Base-by-base conservation (phyloP, 2,329 filamentous ascomycete genomes). In the Paecilomyces niveus region DNA sequence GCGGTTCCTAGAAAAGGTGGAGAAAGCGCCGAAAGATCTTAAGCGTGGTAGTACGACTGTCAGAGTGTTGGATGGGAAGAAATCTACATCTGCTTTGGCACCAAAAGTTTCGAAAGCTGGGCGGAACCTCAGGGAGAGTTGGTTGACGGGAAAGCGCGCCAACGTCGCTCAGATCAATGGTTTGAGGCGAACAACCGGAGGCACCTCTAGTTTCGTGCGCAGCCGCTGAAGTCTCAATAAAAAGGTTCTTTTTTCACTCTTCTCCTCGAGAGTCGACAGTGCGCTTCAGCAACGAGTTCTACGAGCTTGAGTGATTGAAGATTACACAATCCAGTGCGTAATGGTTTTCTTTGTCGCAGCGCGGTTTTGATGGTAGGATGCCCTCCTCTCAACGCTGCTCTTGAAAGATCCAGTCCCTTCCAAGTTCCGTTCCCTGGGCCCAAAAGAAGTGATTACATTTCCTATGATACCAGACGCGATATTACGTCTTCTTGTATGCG, bases 11-110 rank as follows among this genome's bases (percentile, higher is more conserved):
- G 79, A 81, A 55, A 74, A 73, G 56, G 71, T 70, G 9, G 75
- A 80, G 55, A 81, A 78, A 64, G 70, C 74, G 10, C 71, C 77
- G 15, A 83, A 81, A 69, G 81, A 83, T 64, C 65, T 81, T 53
- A 76, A 74, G 60, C 73, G 76, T 58, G 80, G 80, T 1, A 75
- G 76, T 54, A 70, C 81, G 35, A 79, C 74, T 18, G 78, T 83
- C 35, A 75, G 78, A 21, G 79, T 83, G 7, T 65, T 83, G 49
- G 74, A 75, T 33, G 69, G 74, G 35, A 73, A 73, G 61, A 76
- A 74, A 49, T 63, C 64, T n/a, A 71, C 75, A 35, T 64, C 77
- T 18, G 66, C 72, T 50, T 62, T 76, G n/a, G 64, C 76, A 6
- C 81, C 81, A 0, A 81, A 78, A 62, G 71, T 73, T 2, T 79